A percentile compares a stretch with the other conserved stretches of the same genome.
phyloP scores from a whole-genome alignment of 2,329 filamentous ascomycete species.

The Cucurbitaria berberidis region DNA sequence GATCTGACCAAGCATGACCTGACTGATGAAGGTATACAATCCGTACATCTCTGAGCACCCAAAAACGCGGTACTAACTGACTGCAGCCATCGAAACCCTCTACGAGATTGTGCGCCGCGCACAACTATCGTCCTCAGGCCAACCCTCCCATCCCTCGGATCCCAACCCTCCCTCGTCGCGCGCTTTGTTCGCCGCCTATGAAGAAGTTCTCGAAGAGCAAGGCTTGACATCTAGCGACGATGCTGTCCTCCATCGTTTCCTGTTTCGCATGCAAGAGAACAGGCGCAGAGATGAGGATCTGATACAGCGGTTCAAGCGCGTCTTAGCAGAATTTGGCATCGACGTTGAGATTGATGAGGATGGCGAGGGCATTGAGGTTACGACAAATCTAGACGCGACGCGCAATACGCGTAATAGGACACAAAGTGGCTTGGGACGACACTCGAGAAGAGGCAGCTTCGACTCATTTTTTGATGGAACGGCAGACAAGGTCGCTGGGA shows the following conservation, averaged over 20 bases:
- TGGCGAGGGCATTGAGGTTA: slow-evolving; percentile 48
- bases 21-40: slow-evolving; percentile 43
- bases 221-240: slow-evolving; percentile 76
- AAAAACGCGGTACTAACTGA: slow-evolving; percentile 11
- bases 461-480: slow-evolving; percentile 65
- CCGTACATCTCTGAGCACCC: not conserved
- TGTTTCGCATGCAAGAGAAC: slow-evolving; percentile 69
- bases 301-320: slow-evolving; percentile 71
- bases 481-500: slow-evolving; percentile 58
- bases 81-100: slow-evolving; percentile 75
- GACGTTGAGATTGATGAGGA: slow-evolving; percentile 67
- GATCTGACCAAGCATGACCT: slow-evolving; percentile 47
- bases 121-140: slow-evolving; percentile 66
- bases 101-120: slow-evolving; percentile 77
- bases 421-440: slow-evolving; percentile 27
- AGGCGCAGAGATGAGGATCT: slow-evolving; percentile 52
- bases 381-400: slow-evolving; percentile 37
- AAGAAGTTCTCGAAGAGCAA: slow-evolving; percentile 73
- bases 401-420: slow-evolving; percentile 25
- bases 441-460: slow-evolving; percentile 60
- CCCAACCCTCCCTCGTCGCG: slow-evolving; percentile 44
- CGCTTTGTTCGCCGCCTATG: slow-evolving; percentile 82
- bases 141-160: slow-evolving; percentile 54
- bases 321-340: slow-evolving; percentile 65
- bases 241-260: slow-evolving; percentile 75